Percentiles rank a stretch among this genome's conserved stretches.
phyloP scores from a whole-genome alignment of 192 early-diverging fungal species.

The Rhizophlyctis rosea region DNA sequence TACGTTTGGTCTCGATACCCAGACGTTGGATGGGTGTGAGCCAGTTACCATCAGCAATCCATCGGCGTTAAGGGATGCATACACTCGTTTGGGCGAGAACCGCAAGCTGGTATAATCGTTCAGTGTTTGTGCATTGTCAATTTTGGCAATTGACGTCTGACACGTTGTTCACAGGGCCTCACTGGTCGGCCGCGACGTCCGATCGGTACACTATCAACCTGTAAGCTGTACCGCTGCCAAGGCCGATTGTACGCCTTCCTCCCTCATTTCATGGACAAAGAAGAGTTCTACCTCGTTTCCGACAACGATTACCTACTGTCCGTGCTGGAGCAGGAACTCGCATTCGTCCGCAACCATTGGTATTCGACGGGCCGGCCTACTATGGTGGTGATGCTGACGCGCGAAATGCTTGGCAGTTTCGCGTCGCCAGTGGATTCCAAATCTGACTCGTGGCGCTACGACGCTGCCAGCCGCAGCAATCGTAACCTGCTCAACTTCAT shows the following conservation, averaged over 20 bases:
- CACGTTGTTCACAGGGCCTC: constrained; percentile 41
- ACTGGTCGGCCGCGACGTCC: constrained; percentile 74
- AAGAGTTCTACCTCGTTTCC: constrained; percentile 81
- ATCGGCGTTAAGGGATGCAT: constrained; percentile 74
- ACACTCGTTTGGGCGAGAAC: constrained; percentile 68
- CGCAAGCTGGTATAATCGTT: constrained; percentile 69
- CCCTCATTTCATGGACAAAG: constrained; percentile 83
- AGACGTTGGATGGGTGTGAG: constrained; percentile 67
- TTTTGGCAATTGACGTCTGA: neutral
- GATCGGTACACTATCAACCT: constrained; percentile 75
- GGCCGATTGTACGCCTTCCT: constrained; percentile 80
- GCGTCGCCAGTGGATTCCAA: constrained; percentile 15
- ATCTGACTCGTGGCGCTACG: constrained; percentile 34
- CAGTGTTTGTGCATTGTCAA: neutral
- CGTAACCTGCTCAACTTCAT: constrained; percentile 79
- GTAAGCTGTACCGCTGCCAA: constrained; percentile 77
- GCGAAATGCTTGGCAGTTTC: constrained; percentile 74
- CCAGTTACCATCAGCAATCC: constrained; percentile 71
- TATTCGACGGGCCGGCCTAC: constrained; percentile 72
- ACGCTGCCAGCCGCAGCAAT: constrained; percentile 32
- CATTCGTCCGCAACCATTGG: constrained; percentile 74
- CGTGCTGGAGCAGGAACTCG: constrained; percentile 70
- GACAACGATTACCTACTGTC: constrained; percentile 83
- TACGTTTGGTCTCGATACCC: constrained; percentile 77
- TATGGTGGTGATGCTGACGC: constrained; percentile 69